Evolutionary conservation across 306 rosid genomes (phyloP).

Genomic region (Prinsepia uniflora): DNA sequence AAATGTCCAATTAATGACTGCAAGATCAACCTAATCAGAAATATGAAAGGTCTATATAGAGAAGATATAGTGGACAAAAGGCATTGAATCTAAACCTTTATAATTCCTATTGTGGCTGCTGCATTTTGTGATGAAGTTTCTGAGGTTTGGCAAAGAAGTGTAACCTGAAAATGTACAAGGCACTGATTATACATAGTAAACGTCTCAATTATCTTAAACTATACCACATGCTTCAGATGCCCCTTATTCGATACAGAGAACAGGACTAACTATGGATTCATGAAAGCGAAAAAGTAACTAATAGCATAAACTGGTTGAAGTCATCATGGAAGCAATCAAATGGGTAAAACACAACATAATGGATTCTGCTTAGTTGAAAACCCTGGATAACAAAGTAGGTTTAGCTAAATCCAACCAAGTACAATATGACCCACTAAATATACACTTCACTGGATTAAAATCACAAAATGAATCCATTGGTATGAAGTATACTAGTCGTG

Average conservation of each 20-base stretch:
- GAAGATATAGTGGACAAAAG: slow-evolving; percentile 26
- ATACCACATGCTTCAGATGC: slow-evolving; percentile 14
- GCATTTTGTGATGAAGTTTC: slow-evolving; percentile 58
- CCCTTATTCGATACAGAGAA: background rate
- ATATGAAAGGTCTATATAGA: slow-evolving; percentile 8
- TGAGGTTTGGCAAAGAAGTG: slow-evolving; percentile 78
- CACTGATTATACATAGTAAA: slow-evolving; percentile 26
- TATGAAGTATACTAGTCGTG: too few species aligned
- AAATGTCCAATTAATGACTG: slow-evolving; percentile 99
- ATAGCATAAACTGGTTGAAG: background rate
- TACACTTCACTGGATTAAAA: too few species aligned
- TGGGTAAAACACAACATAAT: background rate
- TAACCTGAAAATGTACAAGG: slow-evolving; percentile 46
- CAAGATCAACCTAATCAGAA: slow-evolving; percentile 36
- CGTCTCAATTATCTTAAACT: slow-evolving; percentile 12
- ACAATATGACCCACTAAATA: background rate
- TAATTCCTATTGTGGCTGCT: slow-evolving; percentile 80
- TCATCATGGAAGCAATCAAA: background rate
- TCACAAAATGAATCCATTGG: too few species aligned
- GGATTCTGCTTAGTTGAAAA: background rate
- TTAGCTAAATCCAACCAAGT: background rate
- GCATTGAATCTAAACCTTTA: slow-evolving; percentile 59
- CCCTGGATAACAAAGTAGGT: background rate
- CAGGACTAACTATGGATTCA: background rate
- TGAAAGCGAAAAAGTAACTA: background rate